Percentiles rank a stretch among this genome's conserved stretches.
Conservation (phyloP, 1,139 yeast species). For the Yamadazyma triangularis region DNA sequence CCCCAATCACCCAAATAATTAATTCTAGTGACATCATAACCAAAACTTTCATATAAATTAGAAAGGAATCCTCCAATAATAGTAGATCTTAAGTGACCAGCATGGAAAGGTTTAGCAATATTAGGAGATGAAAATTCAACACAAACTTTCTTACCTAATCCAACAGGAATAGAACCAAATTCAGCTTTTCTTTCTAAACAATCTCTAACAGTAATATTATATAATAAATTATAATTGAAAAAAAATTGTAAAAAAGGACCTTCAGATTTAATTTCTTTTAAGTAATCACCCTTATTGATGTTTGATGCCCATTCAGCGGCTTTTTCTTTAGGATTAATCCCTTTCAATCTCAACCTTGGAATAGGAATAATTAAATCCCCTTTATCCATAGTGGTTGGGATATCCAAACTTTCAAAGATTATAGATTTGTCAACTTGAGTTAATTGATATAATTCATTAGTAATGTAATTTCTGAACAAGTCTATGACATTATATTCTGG, state of each 20-base stretch:
- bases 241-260: constrained; percentile 92
- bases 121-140: constrained; percentile 97
- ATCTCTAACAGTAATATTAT: constrained; percentile 67
- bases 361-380: constrained; percentile 93
- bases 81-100: constrained; percentile 97
- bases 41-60: constrained; percentile 83
- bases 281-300: constrained; percentile 63
- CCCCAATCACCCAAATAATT: constrained; percentile 99
- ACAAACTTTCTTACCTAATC: constrained; percentile 65
- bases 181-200: constrained; percentile 56
- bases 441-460: constrained; percentile 69
- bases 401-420: constrained; percentile 83
- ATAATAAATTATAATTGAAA: constrained; percentile 64
- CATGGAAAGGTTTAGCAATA: constrained; percentile 99
- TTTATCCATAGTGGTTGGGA: constrained; percentile 80
- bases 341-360: constrained; percentile 89
- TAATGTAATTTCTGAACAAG: constrained; percentile 81
- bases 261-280: constrained; percentile 70
- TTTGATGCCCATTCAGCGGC: constrained; percentile 79
- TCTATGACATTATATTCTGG: constrained; percentile 79
- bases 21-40: constrained; percentile 86
- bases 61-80: constrained; percentile 97
- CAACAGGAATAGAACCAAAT: constrained; percentile 77
- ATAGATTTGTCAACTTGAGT: constrained; percentile 66
- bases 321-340: constrained; percentile 75